Conservation (phyloP, 1,139 yeast species). For the Yamadazyma mexicana region DNA sequence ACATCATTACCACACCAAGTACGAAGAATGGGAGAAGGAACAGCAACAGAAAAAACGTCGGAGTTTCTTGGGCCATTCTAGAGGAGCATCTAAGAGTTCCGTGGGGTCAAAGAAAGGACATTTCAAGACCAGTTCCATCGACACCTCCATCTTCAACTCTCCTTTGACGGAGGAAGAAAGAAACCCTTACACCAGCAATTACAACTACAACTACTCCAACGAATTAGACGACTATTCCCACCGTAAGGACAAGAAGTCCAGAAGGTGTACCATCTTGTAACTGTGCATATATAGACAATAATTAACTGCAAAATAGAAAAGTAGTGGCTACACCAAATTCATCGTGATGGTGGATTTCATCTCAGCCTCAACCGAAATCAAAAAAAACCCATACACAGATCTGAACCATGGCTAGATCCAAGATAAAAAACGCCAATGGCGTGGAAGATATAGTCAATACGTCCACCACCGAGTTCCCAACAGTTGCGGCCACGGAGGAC, state of each 20-base stretch:
- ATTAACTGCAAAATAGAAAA: too few species aligned
- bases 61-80: slow-evolving; percentile 30
- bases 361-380: background rate
- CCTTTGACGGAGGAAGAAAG: slow-evolving; percentile 45
- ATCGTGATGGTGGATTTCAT: too few species aligned
- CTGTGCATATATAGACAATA: too few species aligned
- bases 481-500: background rate
- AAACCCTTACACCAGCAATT: slow-evolving; percentile 20
- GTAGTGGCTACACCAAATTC: background rate
- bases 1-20: slow-evolving; percentile 35
- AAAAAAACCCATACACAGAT: background rate
- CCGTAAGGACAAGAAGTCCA: slow-evolving; percentile 29
- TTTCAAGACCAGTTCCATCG: slow-evolving; percentile 37
- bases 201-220: slow-evolving; percentile 34
- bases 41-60: slow-evolving; percentile 28
- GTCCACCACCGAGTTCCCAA: background rate
- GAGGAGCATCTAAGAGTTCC: slow-evolving; percentile 24
- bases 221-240: slow-evolving; percentile 47
- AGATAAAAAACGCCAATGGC: background rate
- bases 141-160: slow-evolving; percentile 37
- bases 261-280: slow-evolving; percentile 36
- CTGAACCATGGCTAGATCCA: background rate
- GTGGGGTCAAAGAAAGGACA: slow-evolving; percentile 30
- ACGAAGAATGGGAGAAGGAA: slow-evolving; percentile 38
- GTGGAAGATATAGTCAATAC: background rate